A percentile compares a stretch with the other conserved stretches of the same genome.
phyloP scores from a whole-genome alignment of 208 protist genomes.

The Leptomonas seymouri region DNA sequence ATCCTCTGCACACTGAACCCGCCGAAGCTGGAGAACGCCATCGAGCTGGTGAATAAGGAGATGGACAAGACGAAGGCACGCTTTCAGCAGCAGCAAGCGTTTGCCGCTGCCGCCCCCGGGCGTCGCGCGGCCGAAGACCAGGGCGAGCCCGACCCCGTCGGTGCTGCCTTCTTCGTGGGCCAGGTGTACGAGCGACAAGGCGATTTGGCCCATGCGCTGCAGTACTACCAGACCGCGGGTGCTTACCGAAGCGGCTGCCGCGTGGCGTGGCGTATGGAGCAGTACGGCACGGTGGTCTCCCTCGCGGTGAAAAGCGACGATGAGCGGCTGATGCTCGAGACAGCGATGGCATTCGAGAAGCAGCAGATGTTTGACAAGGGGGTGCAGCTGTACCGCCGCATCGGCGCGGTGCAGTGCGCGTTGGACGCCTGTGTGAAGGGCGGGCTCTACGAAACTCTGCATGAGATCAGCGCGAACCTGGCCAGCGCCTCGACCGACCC shows the following conservation, averaged over 20 bases:
- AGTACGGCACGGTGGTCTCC: constrained; percentile 71
- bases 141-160: constrained; percentile 61
- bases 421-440: constrained; percentile 93
- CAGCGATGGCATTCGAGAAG: constrained; percentile 89
- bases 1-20: constrained; percentile 81
- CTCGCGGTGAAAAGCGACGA: constrained; percentile 83
- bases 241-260: constrained; percentile 92
- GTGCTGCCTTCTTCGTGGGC: constrained; percentile 94
- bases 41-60: constrained; percentile 83
- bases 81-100: constrained; percentile 55
- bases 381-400: constrained; percentile 94
- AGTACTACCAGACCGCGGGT: constrained; percentile 89
- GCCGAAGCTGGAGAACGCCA: constrained; percentile 82
- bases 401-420: constrained; percentile 90
- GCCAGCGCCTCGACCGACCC: constrained; percentile 75
- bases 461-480: constrained; percentile 92
- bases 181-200: constrained; percentile 84
- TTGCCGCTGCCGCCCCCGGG: constrained; percentile 28
- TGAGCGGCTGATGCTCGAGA: constrained; percentile 86
- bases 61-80: constrained; percentile 56
- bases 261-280: constrained; percentile 75
- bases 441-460: constrained; percentile 92
- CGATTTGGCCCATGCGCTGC: constrained; percentile 72
- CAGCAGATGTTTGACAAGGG: constrained; percentile 90
- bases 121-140: constrained; percentile 17